phyloP scores from a whole-genome alignment of 1,284 basidiomycete genomes.

The Ganoderma sinense region DNA sequence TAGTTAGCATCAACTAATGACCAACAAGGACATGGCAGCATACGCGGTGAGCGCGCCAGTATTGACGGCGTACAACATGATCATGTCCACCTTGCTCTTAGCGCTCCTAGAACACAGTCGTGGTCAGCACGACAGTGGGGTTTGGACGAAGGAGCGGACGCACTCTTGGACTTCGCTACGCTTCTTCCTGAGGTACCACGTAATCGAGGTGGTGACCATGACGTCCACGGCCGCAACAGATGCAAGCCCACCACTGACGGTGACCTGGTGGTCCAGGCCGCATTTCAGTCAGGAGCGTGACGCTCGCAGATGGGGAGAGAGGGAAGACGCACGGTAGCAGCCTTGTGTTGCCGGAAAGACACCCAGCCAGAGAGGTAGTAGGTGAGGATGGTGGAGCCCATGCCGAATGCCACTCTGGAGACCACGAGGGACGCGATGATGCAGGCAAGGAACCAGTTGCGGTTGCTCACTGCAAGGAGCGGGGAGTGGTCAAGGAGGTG shows the following conservation, averaged over 20 bases:
- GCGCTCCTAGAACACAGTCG: slow-evolving; percentile 7
- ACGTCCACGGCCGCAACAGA: slow-evolving; percentile 25
- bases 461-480: slow-evolving; percentile 21
- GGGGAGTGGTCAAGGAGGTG: background rate
- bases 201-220: slow-evolving; percentile 25
- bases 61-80: slow-evolving; percentile 28
- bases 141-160: background rate
- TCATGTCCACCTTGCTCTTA: slow-evolving; percentile 21
- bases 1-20: background rate
- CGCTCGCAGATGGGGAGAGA: background rate
- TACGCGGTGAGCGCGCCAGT: slow-evolving; percentile 29
- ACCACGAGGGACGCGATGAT: slow-evolving; percentile 17
- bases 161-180: slow-evolving; percentile 22
- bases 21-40: background rate
- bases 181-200: slow-evolving; percentile 22
- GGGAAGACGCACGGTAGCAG: slow-evolving; percentile 9
- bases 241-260: slow-evolving; percentile 25
- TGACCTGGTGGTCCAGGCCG: slow-evolving; percentile 5
- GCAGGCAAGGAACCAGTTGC: slow-evolving; percentile 17
- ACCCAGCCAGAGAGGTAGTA: slow-evolving; percentile 20
- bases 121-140: background rate
- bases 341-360: slow-evolving; percentile 15
- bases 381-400: slow-evolving; percentile 23
- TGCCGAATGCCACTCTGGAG: slow-evolving; percentile 21
- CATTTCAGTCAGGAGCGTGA: no score